Evolutionary conservation across 306 rosid genomes (phyloP).

Genomic region (Pyrus bretschneideri): DNA sequence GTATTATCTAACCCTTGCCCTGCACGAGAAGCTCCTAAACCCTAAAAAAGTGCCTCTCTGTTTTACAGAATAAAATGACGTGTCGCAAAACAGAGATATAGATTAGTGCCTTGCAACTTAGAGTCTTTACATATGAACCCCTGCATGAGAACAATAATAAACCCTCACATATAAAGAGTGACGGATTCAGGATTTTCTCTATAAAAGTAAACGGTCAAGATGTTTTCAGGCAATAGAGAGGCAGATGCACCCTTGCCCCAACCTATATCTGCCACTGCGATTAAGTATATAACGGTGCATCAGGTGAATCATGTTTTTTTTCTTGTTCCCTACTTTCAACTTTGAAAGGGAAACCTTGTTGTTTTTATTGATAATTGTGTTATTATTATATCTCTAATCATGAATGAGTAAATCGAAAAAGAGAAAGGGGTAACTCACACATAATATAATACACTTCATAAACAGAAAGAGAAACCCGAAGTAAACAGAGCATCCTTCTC

Average conservation of each 20-base stretch:
- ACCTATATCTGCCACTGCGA: background rate
- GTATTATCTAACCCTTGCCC: background rate
- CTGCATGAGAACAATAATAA: background rate
- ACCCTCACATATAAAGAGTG: background rate
- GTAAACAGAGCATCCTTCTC: constrained; percentile 4
- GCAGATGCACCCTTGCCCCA: background rate
- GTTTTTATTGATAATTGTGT: constrained; percentile 30
- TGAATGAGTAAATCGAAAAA: background rate
- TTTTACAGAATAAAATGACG: background rate
- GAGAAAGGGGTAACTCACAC: constrained; percentile 7
- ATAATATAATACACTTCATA: background rate
- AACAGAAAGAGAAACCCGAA: background rate
- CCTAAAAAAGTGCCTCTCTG: background rate
- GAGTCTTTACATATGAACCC: background rate
- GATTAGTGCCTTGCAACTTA: background rate
- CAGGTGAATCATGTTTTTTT: background rate
- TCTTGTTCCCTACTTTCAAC: background rate
- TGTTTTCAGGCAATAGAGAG: background rate
- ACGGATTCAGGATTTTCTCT: background rate
- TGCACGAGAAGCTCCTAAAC: background rate
- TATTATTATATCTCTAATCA: background rate
- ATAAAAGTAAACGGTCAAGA: background rate
- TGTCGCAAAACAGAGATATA: background rate
- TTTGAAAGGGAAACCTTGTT: constrained; percentile 27
- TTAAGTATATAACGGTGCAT: background rate